Evolutionary conservation across 2,329 filamentous ascomycete species (phyloP).

Genomic region (Penicillium sumatraense): DNA sequence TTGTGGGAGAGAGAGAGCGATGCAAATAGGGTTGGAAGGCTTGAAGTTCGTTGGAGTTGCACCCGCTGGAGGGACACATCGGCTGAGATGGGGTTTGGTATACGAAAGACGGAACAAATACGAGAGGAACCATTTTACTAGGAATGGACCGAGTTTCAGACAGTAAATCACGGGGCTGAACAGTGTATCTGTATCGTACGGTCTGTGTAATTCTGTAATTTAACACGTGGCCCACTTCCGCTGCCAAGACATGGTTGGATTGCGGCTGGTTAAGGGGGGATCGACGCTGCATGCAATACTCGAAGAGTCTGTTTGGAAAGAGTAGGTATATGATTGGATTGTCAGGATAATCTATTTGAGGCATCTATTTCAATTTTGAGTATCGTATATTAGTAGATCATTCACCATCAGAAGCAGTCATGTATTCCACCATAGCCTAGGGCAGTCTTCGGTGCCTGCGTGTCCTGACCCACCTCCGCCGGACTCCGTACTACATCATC

Average conservation of each 20-base stretch:
- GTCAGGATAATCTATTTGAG: too few species aligned
- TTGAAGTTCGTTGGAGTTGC: constrained; percentile 22
- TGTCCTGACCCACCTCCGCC: constrained; percentile 15
- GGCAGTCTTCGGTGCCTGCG: background rate
- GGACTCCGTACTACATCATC: constrained; percentile 15
- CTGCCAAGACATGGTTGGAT: constrained; percentile 19
- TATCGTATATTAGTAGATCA: too few species aligned
- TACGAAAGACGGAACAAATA: constrained; percentile 11
- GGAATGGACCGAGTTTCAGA: background rate
- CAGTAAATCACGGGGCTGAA: background rate
- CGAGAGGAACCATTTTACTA: background rate
- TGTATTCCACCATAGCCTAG: too few species aligned
- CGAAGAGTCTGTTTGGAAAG: too few species aligned
- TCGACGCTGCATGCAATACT: constrained; percentile 1
- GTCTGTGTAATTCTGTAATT: constrained; percentile 14
- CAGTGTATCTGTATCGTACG: background rate
- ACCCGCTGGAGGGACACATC: constrained; percentile 21
- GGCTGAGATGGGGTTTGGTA: constrained; percentile 15
- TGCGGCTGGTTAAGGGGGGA: background rate
- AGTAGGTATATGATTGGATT: too few species aligned
- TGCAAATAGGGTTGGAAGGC: constrained; percentile 13
- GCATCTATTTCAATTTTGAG: too few species aligned
- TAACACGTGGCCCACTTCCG: constrained; percentile 23
- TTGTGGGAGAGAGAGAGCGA: constrained; percentile 4
- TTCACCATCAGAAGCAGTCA: too few species aligned